Percentiles rank a stretch among this genome's conserved stretches.
Evolutionary conservation across 2,329 filamentous ascomycete species (phyloP).

Genomic region (Aspergillus sergii): DNA sequence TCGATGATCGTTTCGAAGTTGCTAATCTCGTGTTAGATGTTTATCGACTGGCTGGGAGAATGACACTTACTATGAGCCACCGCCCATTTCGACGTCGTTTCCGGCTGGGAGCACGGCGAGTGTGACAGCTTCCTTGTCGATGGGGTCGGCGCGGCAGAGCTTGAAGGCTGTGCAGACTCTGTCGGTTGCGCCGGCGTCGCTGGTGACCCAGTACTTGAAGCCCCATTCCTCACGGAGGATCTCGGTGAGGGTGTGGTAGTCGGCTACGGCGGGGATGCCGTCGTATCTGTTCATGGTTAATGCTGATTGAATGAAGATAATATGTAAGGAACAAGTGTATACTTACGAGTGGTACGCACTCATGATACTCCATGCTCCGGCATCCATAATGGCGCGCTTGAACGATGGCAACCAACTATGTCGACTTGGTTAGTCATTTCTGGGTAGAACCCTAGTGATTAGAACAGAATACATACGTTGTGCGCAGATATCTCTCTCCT

Average conservation of each 20-base stretch:
- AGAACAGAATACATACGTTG: constrained; percentile 51
- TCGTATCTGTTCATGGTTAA: constrained; percentile 56
- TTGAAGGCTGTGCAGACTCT: constrained; percentile 66
- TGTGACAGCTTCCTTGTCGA: constrained; percentile 68
- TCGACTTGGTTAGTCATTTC: not conserved
- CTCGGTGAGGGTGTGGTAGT: constrained; percentile 66
- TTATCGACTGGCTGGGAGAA: not conserved
- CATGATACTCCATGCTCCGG: constrained; percentile 70
- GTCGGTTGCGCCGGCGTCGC: constrained; percentile 72
- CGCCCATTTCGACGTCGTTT: constrained; percentile 75
- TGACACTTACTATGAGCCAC: constrained; percentile 62
- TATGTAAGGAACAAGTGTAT: not conserved
- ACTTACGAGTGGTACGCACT: constrained; percentile 66
- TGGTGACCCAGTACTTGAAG: constrained; percentile 67
- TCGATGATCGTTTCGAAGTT: constrained; percentile 69
- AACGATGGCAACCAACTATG: constrained; percentile 57
- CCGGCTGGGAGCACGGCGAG: constrained; percentile 66
- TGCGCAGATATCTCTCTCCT: constrained; percentile 58
- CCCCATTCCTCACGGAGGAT: constrained; percentile 74
- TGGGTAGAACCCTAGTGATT: not conserved
- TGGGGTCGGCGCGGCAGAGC: constrained; percentile 61
- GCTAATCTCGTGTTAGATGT: constrained; percentile 26
- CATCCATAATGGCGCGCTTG: constrained; percentile 71
- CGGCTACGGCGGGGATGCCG: constrained; percentile 67
- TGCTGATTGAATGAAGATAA: not conserved